phyloP scores from a whole-genome alignment of 2,329 filamentous ascomycete species.

The Tolypocladium cylindrosporum region DNA sequence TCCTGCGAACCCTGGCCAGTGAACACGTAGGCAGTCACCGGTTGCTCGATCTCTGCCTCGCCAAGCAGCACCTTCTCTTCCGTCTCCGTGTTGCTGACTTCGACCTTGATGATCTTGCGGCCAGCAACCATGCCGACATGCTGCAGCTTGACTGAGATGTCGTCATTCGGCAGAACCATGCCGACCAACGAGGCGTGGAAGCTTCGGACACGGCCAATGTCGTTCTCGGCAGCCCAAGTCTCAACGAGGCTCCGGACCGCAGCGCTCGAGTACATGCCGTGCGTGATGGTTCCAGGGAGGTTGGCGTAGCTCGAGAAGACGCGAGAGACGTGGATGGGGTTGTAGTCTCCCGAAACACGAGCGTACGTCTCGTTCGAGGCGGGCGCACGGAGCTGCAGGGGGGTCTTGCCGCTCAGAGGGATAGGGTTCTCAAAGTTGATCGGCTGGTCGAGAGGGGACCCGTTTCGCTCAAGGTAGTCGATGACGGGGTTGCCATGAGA shows the following conservation, averaged over 20 bases:
- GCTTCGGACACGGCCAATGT: constrained; percentile 90
- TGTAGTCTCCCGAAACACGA: constrained; percentile 95
- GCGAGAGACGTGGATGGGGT: constrained; percentile 95
- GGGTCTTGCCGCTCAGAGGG: constrained; percentile 84
- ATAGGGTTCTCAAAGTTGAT: constrained; percentile 97
- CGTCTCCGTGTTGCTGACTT: constrained; percentile 88
- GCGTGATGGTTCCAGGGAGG: constrained; percentile 92
- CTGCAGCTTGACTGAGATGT: constrained; percentile 88
- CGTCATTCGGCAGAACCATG: constrained; percentile 96
- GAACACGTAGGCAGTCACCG: constrained; percentile 93
- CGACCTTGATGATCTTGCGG: constrained; percentile 98
- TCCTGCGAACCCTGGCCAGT: constrained; percentile 98
- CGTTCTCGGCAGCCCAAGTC: constrained; percentile 98
- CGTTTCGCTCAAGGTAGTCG: constrained; percentile 88
- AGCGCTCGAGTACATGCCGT: constrained; percentile 98
- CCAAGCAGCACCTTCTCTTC: constrained; percentile 94
- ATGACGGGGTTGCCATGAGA: constrained; percentile 96
- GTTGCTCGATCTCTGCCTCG: constrained; percentile 96
- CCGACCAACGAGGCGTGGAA: constrained; percentile 96
- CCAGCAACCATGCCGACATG: constrained; percentile 96
- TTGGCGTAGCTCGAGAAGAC: constrained; percentile 95
- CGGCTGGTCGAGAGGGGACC: constrained; percentile 87
- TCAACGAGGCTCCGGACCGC: constrained; percentile 92
- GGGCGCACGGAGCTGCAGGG: constrained; percentile 79
- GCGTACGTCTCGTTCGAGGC: constrained; percentile 97